phyloP scores from a whole-genome alignment of 2,329 filamentous ascomycete species.

The Cordyceps fumosorosea region DNA sequence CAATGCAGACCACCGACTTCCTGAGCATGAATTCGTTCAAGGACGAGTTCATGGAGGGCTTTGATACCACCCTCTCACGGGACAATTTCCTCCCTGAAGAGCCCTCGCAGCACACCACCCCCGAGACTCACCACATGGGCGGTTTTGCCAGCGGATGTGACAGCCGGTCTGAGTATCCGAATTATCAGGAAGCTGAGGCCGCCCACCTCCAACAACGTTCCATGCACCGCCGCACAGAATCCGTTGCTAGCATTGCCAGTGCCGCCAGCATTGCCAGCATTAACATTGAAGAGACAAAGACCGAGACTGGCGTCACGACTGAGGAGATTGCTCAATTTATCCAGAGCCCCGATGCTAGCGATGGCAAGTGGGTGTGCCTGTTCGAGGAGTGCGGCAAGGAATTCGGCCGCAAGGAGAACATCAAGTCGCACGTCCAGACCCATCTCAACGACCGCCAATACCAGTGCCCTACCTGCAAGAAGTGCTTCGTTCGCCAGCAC shows the following conservation, averaged over 20 bases:
- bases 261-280: constrained; percentile 55
- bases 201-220: constrained; percentile 21
- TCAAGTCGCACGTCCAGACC: constrained; percentile 96
- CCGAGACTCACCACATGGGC: constrained; percentile 42
- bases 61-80: constrained; percentile 26
- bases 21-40: constrained; percentile 46
- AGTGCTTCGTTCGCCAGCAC: constrained; percentile 95
- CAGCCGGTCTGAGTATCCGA: constrained; percentile 31
- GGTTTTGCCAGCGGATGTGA: constrained; percentile 38
- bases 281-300: constrained; percentile 59
- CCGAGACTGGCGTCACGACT: constrained; percentile 75
- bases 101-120: constrained; percentile 46
- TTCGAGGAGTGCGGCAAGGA: constrained; percentile 75
- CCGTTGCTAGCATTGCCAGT: constrained; percentile 50
- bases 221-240: constrained; percentile 52
- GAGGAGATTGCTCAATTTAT: constrained; percentile 79
- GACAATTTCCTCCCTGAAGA: constrained; percentile 36
- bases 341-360: constrained; percentile 61
- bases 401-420: constrained; percentile 97
- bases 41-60: constrained; percentile 35
- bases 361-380: constrained; percentile 74
- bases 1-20: constrained; percentile 50
- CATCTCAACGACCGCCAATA: constrained; percentile 95
- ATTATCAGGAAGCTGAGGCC: constrained; percentile 15
- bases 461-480: constrained; percentile 85